Evolutionary conservation across 805 yeast genomes (phyloP), one percentile per base, ranked within the genome.

Genomic region (Saturnispora hagleri): DNA sequence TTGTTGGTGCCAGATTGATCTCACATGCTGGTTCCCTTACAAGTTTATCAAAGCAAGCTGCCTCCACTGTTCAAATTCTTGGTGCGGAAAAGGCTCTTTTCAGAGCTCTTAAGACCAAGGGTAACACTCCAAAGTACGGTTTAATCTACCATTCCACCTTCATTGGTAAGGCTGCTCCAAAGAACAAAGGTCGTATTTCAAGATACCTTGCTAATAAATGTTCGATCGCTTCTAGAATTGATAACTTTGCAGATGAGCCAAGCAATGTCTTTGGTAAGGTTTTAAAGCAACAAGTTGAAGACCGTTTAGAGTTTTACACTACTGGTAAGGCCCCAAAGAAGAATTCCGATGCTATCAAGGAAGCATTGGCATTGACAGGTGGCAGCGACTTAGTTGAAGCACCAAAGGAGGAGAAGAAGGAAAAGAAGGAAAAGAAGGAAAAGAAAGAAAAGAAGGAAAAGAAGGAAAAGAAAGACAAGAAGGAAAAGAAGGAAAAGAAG

Each of bases 11-110:
- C 47, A 82, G 99, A 72, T 80, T 93, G 64, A 93, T 93, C 60
- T 91, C 99, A 54, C 98, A 93, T 65, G 97, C 99, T 57, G 99
- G 99, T 72, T 89, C 97, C 61, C 79, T 93, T 69, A 90, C 97
- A 58, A 91, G 86, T 74, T 76, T 93, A 69, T 89, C 98, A 54
- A 93, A 93, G 70, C 96, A 90, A 75, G 98, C 99, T 64, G 99
- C 99, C 53, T 93, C 99, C 24, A 93, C 99, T 54, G 97, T 93
- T 55, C 99, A 93, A 78, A 89, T 89, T 62, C 79, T 89, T 67
- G 97, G 97, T 73, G 97, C 97, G 63, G 97, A 89, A 74, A 89
- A 89, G 80, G 97, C 97, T 50, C 77, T 89, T 60, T 89, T 89
- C 79, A 83, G 97, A 73, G 97, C 97, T 57, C 80, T 89, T 70